A percentile compares a stretch with the other conserved stretches of the same genome.
Evolutionary conservation across 169 alveolate species (phyloP).

Genomic region (Eimeria falciformis): DNA sequence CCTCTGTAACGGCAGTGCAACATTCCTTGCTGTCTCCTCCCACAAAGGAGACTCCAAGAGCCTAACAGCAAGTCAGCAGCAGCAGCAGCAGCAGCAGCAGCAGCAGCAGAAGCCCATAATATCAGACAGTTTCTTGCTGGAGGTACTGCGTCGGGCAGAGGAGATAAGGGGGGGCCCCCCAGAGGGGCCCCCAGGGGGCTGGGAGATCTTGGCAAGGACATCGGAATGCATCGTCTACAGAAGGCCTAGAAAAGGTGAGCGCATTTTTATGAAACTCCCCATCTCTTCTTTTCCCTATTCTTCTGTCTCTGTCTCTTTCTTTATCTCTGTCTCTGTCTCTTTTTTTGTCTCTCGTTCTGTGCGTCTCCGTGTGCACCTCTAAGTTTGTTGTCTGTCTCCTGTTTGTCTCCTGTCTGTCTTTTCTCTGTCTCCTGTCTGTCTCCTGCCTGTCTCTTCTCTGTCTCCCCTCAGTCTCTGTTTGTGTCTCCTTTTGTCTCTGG

Average conservation of each 20-base stretch:
- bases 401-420: no score
- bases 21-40: no score
- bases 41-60: no score
- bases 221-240: neutral
- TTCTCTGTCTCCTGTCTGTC: neutral
- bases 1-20: neutral
- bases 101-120: neutral
- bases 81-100: conserved; percentile 13
- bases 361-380: no score
- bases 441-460: neutral
- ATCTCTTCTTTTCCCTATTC: neutral
- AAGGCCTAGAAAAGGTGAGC: neutral
- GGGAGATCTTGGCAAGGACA: neutral
- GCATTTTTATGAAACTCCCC: no score
- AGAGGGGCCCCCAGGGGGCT: conserved; percentile 10
- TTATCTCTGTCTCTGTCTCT: neutral
- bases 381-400: neutral
- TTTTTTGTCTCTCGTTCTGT: neutral
- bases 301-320: neutral
- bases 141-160: neutral
- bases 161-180: conserved; percentile 1
- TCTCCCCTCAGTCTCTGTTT: neutral
- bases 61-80: conserved; percentile 12
- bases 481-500: conserved; percentile 23
- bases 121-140: neutral